Evolutionary conservation across 768 basidiomycete species (phyloP).

Genomic region (Cubamyces sp.): DNA sequence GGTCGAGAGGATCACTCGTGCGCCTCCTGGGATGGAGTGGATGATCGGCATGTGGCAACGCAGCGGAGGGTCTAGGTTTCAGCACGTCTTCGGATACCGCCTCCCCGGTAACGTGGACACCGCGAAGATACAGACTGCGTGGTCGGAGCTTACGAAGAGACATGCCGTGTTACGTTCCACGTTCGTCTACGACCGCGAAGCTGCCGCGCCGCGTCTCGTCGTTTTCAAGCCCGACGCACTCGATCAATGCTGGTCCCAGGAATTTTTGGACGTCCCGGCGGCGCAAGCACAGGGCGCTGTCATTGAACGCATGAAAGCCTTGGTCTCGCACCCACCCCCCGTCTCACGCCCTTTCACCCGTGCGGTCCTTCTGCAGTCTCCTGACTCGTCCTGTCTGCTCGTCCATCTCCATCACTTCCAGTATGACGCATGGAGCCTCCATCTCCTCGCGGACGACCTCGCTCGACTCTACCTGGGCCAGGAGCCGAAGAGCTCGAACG

Average conservation of each 20-base stretch:
- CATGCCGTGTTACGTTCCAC: conserved; percentile 50
- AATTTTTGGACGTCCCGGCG: conserved; percentile 1
- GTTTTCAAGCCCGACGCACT: conserved; percentile 31
- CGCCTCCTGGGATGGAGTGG: conserved; percentile 42
- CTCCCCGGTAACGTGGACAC: conserved; percentile 38
- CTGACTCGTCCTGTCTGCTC: conserved; percentile 29
- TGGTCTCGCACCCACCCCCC: conserved; percentile 31
- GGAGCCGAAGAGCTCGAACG: conserved; percentile 18
- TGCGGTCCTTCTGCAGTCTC: conserved; percentile 28
- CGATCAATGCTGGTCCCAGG: conserved; percentile 1
- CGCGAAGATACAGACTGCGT: conserved; percentile 38
- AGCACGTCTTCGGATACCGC: conserved; percentile 47
- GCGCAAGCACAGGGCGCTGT: conserved; percentile 17
- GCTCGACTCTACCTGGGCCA: conserved; percentile 38
- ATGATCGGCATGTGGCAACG: conserved; percentile 48
- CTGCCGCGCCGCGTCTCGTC: conserved; percentile 30
- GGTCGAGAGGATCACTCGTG: conserved; percentile 28
- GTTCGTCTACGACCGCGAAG: conserved; percentile 35
- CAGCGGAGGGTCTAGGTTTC: conserved; percentile 45
- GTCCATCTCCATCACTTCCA: conserved; percentile 53
- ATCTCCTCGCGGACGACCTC: conserved; percentile 46
- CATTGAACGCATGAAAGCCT: conserved; percentile 29
- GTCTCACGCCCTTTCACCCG: conserved; percentile 28
- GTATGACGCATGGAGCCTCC: conserved; percentile 53
- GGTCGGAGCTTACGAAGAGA: conserved; percentile 40